phyloP scores from a whole-genome alignment of 2,329 filamentous ascomycete species.

The Arachnopeziza araneosa region DNA sequence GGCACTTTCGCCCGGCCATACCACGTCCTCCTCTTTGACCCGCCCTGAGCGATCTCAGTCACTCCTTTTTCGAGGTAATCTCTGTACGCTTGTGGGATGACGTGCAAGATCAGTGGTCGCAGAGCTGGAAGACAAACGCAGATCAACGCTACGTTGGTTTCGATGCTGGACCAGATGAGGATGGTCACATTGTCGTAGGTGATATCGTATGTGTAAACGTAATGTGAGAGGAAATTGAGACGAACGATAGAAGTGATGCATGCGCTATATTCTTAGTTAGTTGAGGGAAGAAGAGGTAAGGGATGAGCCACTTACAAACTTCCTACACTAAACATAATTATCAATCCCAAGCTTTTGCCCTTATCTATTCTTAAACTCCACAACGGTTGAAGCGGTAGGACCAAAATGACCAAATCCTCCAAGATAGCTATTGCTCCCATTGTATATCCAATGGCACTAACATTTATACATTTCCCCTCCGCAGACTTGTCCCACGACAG shows the following conservation, averaged over 20 bases:
- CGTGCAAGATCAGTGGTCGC: not conserved
- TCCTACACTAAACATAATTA: conserved; percentile 41
- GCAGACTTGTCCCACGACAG: conserved; percentile 33
- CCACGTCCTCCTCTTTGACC: not conserved
- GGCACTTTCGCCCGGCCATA: not conserved
- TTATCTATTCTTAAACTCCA: conserved; percentile 31
- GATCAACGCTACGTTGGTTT: conserved; percentile 20
- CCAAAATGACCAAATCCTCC: conserved; percentile 40
- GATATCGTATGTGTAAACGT: conserved; percentile 5
- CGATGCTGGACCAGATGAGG: conserved; percentile 23
- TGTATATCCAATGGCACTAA: not conserved
- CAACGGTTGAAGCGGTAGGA: conserved; percentile 33
- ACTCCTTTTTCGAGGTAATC: not conserved
- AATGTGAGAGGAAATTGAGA: conserved; percentile 5
- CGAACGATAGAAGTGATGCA: conserved; percentile 13
- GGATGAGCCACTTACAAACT: conserved; percentile 22
- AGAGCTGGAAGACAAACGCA: conserved; percentile 5
- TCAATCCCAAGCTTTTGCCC: conserved; percentile 39
- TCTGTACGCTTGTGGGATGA: not conserved
- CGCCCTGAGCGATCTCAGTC: not conserved
- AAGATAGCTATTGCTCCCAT: conserved; percentile 5
- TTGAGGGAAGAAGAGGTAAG: not conserved
- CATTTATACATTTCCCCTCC: not conserved
- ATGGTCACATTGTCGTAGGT: conserved; percentile 10
- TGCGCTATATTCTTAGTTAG: not conserved